Percentiles rank a stretch among this genome's conserved stretches.
Conservation (phyloP, 257 asterid species). For the Nicotiana noctiflora region DNA sequence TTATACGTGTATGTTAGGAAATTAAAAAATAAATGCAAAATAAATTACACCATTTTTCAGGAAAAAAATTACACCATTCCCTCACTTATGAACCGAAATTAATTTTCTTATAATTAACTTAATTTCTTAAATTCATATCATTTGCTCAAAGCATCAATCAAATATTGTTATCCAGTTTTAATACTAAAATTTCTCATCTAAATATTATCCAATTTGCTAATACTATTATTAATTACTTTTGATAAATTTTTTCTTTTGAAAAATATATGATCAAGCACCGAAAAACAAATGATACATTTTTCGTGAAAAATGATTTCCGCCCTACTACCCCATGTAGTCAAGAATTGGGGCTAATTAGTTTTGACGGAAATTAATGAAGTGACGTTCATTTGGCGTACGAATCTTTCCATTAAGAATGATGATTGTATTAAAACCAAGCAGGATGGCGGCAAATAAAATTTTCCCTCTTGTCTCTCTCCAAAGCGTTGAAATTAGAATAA, state of each 20-base stretch:
- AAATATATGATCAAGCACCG: no score
- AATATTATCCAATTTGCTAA: not conserved
- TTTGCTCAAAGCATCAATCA: not conserved
- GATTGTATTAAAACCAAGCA: constrained; percentile 1
- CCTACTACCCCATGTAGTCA: not conserved
- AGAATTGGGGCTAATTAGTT: constrained; percentile 2
- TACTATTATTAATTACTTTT: not conserved
- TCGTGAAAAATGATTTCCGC: no score
- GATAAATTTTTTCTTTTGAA: no score
- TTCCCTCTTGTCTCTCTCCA: not conserved
- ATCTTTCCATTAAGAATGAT: constrained; percentile 7
- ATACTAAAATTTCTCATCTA: not conserved
- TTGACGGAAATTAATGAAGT: constrained; percentile 2
- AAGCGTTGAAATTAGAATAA: not conserved
- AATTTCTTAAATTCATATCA: not conserved
- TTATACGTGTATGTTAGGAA: no score
- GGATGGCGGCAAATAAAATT: not conserved
- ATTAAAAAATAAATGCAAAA: no score
- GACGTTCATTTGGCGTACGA: not conserved
- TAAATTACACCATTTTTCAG: no score
- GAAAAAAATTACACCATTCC: no score
- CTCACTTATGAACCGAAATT: not conserved
- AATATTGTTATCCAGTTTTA: not conserved
- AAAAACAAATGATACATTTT: no score
- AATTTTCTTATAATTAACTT: not conserved